Evolutionary conservation across 805 yeast species (phyloP), one percentile per base, ranked within the genome.

Genomic region (Sugiyamaella valdiviana): DNA sequence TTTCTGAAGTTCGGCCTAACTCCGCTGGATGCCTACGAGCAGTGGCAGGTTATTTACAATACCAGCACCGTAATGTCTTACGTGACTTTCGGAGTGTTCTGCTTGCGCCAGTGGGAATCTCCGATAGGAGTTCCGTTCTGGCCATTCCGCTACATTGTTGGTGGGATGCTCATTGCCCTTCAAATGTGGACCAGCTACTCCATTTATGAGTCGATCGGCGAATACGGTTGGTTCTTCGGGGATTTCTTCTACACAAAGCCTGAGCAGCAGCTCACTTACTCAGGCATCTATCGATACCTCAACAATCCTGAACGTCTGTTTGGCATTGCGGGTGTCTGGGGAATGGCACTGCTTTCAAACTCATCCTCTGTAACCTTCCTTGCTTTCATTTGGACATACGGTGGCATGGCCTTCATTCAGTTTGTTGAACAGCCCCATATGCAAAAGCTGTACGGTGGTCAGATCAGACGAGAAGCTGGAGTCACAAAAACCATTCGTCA

Each of bases 141-240:
- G 54, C 70, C 68, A 41, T 71, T 80, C 52, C 64, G 84, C 48
- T 55, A 76, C n/a, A 81, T 83, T 46, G 58, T 82, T 42, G 91
- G 91, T 9, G 51, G 66, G 0, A 62, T 78, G 50, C 68, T 84
- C 32, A 68, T 82, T 14, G 56, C 73, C 6, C 69, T 85, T 23
- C 95, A 85, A 57, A 61, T 75, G 15, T 80, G 87, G 83, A 82
- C 87, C 32, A 79, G 83, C 55, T 57, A 72, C 20, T 83, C 87
- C 24, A 83, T 85, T 35, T 74, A 80, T 54, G 77, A 78, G 39
- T 79, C 85, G 44, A 79, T 85, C 54, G 91, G 91, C 1, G 83
- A 83, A 52, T 84, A 82, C 64, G 93, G 95, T n/a, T 85, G 93
- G 93, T 85, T 85, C 59, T 85, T 82, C 63, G 95, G 95, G 49